These are phyloP conservation scores for Paramecium bursaria DNA, from an alignment of 73 alveolate species.

Conservation along the genomic window DNA sequence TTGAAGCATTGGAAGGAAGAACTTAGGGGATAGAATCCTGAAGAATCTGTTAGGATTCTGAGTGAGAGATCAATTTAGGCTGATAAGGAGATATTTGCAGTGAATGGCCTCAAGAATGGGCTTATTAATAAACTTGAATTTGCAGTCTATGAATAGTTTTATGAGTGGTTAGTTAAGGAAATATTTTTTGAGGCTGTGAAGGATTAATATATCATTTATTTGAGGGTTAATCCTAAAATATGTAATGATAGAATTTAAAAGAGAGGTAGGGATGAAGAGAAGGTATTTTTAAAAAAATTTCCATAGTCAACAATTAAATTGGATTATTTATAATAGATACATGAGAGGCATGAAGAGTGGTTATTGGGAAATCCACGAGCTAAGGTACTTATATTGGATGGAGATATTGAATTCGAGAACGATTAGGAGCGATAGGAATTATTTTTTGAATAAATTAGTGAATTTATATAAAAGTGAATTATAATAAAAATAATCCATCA, in stretches of 20 bases:
- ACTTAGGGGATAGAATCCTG: constrained; percentile 43
- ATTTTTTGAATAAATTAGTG: constrained; percentile 10
- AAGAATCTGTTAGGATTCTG: not conserved
- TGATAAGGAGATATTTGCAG: constrained; percentile 46
- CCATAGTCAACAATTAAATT: constrained; percentile 3
- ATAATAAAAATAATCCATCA: not conserved
- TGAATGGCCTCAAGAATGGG: constrained; percentile 47
- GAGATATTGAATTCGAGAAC: constrained; percentile 28
- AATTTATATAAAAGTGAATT: constrained; percentile 14
- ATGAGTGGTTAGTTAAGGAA: constrained; percentile 43
- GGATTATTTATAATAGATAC: constrained; percentile 32
- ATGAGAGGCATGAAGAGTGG: constrained; percentile 60
- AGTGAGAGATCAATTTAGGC: constrained; percentile 41
- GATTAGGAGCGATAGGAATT: not conserved
- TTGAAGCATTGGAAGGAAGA: constrained; percentile 47
- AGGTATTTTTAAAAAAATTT: constrained; percentile 5
- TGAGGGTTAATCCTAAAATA: constrained; percentile 18
- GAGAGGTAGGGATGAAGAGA: constrained; percentile 60
- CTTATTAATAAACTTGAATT: constrained; percentile 30
- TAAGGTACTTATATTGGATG: not conserved
- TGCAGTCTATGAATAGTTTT: constrained; percentile 14
- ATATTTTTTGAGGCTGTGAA: constrained; percentile 1
- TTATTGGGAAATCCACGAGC: not conserved
- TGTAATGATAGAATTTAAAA: constrained; percentile 21
- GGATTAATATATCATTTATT: constrained; percentile 29